Percentiles rank a stretch among this genome's conserved stretches.
phyloP scores from a whole-genome alignment of 768 basidiomycete species.

The Mycena belliarum region DNA sequence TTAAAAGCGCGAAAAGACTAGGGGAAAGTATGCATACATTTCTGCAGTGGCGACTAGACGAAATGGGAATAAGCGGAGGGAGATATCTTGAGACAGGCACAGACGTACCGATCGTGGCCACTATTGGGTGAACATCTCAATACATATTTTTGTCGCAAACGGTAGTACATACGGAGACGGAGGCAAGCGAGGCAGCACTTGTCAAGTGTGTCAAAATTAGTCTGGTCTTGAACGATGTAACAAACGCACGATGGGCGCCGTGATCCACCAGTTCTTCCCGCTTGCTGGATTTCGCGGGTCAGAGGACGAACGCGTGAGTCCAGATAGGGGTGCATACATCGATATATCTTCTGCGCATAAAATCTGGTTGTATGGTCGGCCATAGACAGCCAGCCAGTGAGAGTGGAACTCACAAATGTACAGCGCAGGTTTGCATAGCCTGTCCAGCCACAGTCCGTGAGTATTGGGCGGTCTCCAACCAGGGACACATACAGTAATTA shows the following conservation, averaged over 20 bases:
- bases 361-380: background rate
- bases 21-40: constrained; percentile 15
- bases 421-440: constrained; percentile 30
- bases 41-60: constrained; percentile 26
- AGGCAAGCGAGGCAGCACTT: constrained; percentile 25
- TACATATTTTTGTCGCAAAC: background rate
- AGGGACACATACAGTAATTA: constrained; percentile 10
- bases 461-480: background rate
- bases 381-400: background rate
- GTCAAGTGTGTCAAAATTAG: background rate
- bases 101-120: constrained; percentile 26
- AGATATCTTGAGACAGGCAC: too few species aligned
- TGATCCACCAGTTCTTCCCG: constrained; percentile 29
- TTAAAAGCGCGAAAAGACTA: too few species aligned
- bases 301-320: constrained; percentile 3
- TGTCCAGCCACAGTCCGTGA: background rate
- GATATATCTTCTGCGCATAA: constrained; percentile 16
- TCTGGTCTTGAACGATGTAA: background rate
- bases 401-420: constrained; percentile 22
- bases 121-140: constrained; percentile 3
- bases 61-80: background rate
- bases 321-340: background rate
- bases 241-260: constrained; percentile 23
- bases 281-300: constrained; percentile 25
- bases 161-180: constrained; percentile 23